phyloP scores from a whole-genome alignment of 2,329 filamentous ascomycete species.

The Scedosporium minutisporum region DNA sequence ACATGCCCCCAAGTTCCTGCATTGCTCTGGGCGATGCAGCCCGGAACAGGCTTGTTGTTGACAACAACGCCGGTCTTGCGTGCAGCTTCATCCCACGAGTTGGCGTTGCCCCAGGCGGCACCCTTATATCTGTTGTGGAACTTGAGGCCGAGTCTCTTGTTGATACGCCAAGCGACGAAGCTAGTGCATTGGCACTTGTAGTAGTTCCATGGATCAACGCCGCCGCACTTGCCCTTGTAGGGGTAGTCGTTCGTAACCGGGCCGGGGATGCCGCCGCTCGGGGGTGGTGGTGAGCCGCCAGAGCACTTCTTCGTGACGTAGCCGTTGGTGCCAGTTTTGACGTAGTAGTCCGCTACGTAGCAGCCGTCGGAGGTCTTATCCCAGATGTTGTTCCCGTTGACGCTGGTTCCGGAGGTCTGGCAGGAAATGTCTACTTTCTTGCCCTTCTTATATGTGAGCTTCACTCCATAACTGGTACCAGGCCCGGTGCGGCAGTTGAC shows the following conservation, averaged over 20 bases:
- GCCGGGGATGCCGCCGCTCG: constrained; percentile 7
- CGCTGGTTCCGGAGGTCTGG: neutral
- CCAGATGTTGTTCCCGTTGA: constrained; percentile 3
- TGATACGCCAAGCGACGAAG: constrained; percentile 15
- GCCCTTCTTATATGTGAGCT: constrained; percentile 9
- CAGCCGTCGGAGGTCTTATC: constrained; percentile 4
- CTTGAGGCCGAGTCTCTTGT: constrained; percentile 12
- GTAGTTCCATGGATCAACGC: constrained; percentile 11
- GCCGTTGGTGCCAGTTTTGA: constrained; percentile 1
- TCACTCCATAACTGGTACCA: constrained; percentile 7
- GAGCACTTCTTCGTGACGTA: no score
- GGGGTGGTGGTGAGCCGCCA: neutral
- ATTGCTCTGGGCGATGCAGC: no score
- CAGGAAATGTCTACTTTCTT: constrained; percentile 1
- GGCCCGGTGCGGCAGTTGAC: constrained; percentile 12
- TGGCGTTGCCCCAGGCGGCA: constrained; percentile 13
- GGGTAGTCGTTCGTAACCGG: constrained; percentile 13
- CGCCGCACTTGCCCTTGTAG: constrained; percentile 12
- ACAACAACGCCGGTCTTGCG: no score
- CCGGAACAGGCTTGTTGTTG: no score
- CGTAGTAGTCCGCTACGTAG: constrained; percentile 5
- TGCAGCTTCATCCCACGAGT: constrained; percentile 13
- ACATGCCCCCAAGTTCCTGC: no score
- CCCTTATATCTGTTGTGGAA: constrained; percentile 14
- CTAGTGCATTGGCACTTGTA: constrained; percentile 14